Conservation (phyloP, 2,329 filamentous ascomycete genomes). For the Hypoxylon sp. region DNA sequence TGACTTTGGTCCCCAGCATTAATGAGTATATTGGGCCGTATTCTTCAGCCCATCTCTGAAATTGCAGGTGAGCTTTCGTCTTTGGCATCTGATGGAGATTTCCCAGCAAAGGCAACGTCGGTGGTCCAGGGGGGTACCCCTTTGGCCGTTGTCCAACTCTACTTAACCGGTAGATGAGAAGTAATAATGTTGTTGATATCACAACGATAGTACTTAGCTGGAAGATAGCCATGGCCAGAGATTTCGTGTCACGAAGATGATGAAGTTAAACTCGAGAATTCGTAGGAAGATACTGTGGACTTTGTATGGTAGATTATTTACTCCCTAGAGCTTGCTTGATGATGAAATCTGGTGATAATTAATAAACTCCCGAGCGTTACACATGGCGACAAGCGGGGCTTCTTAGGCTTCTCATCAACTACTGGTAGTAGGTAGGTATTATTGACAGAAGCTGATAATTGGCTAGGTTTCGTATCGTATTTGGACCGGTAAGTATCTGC, state of each 20-base stretch:
- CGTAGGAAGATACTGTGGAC: background rate
- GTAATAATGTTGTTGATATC: slow-evolving; percentile 12
- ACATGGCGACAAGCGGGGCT: slow-evolving; percentile 18
- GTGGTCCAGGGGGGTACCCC: slow-evolving; percentile 65
- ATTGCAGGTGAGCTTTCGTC: slow-evolving; percentile 61
- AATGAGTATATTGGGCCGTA: slow-evolving; percentile 68
- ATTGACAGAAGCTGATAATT: slow-evolving; percentile 3
- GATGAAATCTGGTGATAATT: background rate
- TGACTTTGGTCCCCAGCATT: slow-evolving; percentile 63
- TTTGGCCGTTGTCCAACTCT: slow-evolving; percentile 46
- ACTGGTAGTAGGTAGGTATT: background rate
- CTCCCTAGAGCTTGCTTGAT: background rate
- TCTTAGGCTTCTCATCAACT: background rate
- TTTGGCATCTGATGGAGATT: slow-evolving; percentile 67
- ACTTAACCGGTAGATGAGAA: slow-evolving; percentile 31
- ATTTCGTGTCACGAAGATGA: background rate
- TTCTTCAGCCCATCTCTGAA: slow-evolving; percentile 66
- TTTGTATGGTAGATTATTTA: background rate
- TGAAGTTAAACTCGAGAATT: background rate
- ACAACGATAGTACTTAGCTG: background rate
- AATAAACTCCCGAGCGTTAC: background rate
- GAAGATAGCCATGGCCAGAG: slow-evolving; percentile 20
- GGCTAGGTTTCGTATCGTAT: background rate
- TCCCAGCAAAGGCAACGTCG: slow-evolving; percentile 65
- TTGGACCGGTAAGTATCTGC: slow-evolving; percentile 1